Evolutionary conservation across 2,329 filamentous ascomycete species (phyloP), one percentile per base, ranked within the genome.

Genomic region (Diaporthe sp.): DNA sequence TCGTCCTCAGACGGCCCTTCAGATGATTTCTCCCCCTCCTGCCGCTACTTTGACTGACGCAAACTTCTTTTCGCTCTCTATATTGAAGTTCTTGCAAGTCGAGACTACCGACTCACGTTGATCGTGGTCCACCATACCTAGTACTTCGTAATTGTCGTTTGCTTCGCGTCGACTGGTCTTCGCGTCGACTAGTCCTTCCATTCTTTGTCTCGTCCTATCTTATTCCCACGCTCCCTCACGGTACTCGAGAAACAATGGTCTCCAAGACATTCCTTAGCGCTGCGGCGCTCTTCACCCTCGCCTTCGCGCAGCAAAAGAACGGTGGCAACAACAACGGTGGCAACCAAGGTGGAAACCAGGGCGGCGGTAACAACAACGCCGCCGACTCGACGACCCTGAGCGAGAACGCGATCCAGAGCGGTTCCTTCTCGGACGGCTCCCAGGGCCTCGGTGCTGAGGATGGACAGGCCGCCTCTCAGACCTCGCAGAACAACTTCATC

Each of bases 401-500:
- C 19, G 57, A 77, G 15, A 77, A 81, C 53, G 81, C 79, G 37
- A 79, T 86, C 62, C 84, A 85, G 77, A 76, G 78, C 44, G 84
- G 82, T 39, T 85, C 83, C 1, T 80, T 81, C 67, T 78, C 81
- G 34, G 83, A 83, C 75, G 84, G 84, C 15, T 79, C 79, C 34
- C 44, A 78, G n/a, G 81, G 80, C 2, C 77, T 83, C 3, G 83
- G 82, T 51, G 73, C 73, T 8, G 73, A 76, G 59, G 51, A 49
- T 31, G 75, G 75, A n/a, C 68, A 76, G 53, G 75, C 73, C 19
- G 10, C 19, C 22, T 76, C 73, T 22, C 25, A 39, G 37, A 75
- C 75, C 42, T 75, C 73, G 2, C 49, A 84, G 42, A 85, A 86
- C 85, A 92, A 92, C 84, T 92, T 92, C 81, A 91, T 92, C 87